A percentile compares a stretch with the other conserved stretches of the same genome.
Evolutionary conservation across 2,329 filamentous ascomycete genomes (phyloP).

Genomic region (Cladosporium halotolerans): DNA sequence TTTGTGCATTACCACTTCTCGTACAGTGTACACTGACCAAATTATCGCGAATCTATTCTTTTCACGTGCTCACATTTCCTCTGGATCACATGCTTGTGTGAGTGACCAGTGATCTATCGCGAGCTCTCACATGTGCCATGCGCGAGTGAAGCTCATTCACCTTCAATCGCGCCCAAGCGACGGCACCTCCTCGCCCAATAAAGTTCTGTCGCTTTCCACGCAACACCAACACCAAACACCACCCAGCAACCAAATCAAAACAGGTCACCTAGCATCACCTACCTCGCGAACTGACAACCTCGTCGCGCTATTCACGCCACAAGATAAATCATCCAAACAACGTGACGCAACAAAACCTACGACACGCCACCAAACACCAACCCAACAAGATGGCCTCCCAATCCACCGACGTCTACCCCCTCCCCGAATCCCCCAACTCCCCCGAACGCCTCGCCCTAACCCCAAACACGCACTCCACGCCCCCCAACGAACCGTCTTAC

Average conservation of each 20-base stretch:
- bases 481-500: neutral
- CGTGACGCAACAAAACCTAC: no score
- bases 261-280: no score
- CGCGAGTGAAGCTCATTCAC: no score
- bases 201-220: no score
- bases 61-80: neutral
- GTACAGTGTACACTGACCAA: neutral
- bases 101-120: neutral
- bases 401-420: neutral
- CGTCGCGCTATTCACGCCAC: no score
- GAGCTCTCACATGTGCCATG: no score
- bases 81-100: neutral
- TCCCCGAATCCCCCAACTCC: neutral
- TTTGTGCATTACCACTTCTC: neutral
- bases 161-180: no score
- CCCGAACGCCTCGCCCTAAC: neutral
- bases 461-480: neutral
- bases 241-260: no score
- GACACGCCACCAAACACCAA: neutral
- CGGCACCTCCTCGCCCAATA: no score
- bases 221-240: no score
- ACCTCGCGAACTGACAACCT: no score
- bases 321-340: no score
- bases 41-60: neutral
- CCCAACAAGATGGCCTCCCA: neutral